Base-by-base conservation (phyloP, 352 stramenopile species). In the Phytophthora sp. region DNA sequence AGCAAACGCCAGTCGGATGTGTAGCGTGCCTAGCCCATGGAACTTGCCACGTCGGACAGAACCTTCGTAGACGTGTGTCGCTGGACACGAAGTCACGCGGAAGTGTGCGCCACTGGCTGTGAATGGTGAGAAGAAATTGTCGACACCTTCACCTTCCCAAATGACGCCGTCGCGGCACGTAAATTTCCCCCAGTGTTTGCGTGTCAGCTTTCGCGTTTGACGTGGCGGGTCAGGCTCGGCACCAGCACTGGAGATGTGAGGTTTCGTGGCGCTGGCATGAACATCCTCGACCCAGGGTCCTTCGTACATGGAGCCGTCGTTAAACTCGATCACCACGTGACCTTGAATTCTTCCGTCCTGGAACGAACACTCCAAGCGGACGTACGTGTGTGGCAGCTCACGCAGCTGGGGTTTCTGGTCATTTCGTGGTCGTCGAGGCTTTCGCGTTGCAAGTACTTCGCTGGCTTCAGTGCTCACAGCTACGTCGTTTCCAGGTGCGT, bases 71-170 rank as follows among this genome's bases (percentile, higher is more conserved):
- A 74, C 72, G 45, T 86, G 71, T 7, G 68, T 66, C 2, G 74
- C 66, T n/a, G 80, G 63, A 12, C 63, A 63, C 0, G 73, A 81
- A 0, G 84, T 85, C 12, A 94, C 71, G 8, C 82, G 72, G 30
- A 91, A 91, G 16, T 76, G 53, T 11, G 72, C 64, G 2, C 86
- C 81, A 2, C 72, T 90, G 1, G 84, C 86, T 0, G 76, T 89
- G 44, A 88, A 86, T 0, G 86, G 86, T 5, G 81, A 91, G 57
- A 94, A 94, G 59, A 89, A 91, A 63, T 93, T 94, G 66, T 93
- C 84, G 3, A 94, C 86, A 4, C 80, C 59, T 21, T 91, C 82
- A 13, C 86, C 86, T 59, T 91, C 76, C 84, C 86, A 94, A 21
- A 91, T 50, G 0, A 78, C 88, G 38, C 84, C 86, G 47, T 94